phyloP scores from a whole-genome alignment of 768 basidiomycete species.

The Leucocoprinus sp. region DNA sequence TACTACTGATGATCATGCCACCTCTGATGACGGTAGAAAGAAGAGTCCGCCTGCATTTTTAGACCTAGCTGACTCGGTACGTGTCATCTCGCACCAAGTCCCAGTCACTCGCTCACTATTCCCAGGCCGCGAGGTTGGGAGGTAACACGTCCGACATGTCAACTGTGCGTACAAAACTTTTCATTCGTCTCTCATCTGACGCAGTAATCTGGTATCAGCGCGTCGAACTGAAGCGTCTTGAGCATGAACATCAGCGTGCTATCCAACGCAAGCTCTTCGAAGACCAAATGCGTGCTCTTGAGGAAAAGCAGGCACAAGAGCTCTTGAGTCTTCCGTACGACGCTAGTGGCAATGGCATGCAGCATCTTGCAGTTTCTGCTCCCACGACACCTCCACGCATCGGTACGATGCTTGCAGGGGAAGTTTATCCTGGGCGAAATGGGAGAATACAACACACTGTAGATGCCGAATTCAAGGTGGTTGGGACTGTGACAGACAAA shows the following conservation, averaged over 20 bases:
- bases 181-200: constrained; percentile 7
- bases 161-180: constrained; percentile 48
- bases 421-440: constrained; percentile 34
- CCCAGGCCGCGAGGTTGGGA: constrained; percentile 73
- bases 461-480: constrained; percentile 60
- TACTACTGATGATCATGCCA: constrained; percentile 63
- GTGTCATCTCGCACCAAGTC: constrained; percentile 23
- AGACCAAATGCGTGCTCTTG: constrained; percentile 91
- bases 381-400: constrained; percentile 84
- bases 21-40: constrained; percentile 61
- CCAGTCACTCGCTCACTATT: constrained; percentile 15
- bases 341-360: constrained; percentile 41
- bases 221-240: constrained; percentile 82
- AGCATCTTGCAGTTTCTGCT: constrained; percentile 80
- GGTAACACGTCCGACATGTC: constrained; percentile 84
- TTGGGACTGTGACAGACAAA: constrained; percentile 65
- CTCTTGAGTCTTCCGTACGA: constrained; percentile 71
- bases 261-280: constrained; percentile 89
- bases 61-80: constrained; percentile 87
- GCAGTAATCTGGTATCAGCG: constrained; percentile 33
- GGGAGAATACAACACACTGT: constrained; percentile 41
- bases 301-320: constrained; percentile 85
- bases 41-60: constrained; percentile 88
- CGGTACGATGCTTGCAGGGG: constrained; percentile 60
- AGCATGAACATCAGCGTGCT: constrained; percentile 85